phyloP scores from a whole-genome alignment of 2,329 filamentous ascomycete genomes.

The Sporothrix pallida region DNA sequence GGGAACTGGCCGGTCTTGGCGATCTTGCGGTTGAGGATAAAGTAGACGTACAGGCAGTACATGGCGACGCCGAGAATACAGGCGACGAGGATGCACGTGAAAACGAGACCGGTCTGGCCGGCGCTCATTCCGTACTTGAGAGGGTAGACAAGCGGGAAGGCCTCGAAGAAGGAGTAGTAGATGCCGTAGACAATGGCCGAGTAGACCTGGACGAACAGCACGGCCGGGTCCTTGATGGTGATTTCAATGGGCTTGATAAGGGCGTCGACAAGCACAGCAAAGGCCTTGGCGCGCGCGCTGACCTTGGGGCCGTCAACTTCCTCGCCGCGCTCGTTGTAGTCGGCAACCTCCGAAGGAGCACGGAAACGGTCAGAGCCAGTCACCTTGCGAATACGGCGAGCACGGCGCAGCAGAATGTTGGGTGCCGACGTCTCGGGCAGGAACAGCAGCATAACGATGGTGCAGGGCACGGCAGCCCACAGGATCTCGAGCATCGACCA shows the following conservation, averaged over 20 bases:
- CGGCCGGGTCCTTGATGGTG: conserved; percentile 64
- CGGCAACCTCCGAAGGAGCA: conserved; percentile 65
- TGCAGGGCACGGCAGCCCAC: conserved; percentile 52
- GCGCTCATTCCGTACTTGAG: conserved; percentile 64
- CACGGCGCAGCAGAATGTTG: conserved; percentile 61
- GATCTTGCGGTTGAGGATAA: conserved; percentile 58
- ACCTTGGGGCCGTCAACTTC: conserved; percentile 45
- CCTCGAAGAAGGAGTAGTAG: conserved; percentile 69
- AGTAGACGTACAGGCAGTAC: conserved; percentile 60
- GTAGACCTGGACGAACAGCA: conserved; percentile 67
- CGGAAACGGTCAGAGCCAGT: conserved; percentile 63
- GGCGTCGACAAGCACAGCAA: conserved; percentile 57
- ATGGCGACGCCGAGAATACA: conserved; percentile 57
- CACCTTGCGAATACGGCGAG: conserved; percentile 55
- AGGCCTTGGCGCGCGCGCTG: background rate
- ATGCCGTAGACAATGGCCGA: conserved; percentile 66
- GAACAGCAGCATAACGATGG: conserved; percentile 40
- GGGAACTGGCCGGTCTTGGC: conserved; percentile 53
- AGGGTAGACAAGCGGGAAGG: conserved; percentile 69
- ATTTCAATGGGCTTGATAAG: conserved; percentile 62
- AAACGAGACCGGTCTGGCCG: conserved; percentile 64
- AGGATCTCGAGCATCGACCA: conserved; percentile 47
- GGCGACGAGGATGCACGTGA: conserved; percentile 64
- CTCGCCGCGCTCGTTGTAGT: conserved; percentile 2
- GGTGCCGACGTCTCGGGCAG: conserved; percentile 52